Evolutionary conservation across 371 early-diverging fungal species (phyloP), one percentile per base, ranked within the genome.

Genomic region (Conidiobolus incongruus): DNA sequence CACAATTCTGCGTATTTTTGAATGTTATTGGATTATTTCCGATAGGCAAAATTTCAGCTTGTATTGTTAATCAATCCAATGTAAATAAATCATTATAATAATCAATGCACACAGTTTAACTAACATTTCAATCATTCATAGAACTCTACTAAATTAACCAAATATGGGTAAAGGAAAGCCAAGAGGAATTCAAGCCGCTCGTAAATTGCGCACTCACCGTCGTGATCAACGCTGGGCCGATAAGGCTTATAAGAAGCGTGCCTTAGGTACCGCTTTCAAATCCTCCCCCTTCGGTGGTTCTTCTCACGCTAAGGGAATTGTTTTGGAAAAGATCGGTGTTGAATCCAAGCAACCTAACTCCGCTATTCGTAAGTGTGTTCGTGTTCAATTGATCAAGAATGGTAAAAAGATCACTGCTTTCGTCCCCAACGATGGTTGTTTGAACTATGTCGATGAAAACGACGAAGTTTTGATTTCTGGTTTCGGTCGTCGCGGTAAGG

Each of bases 311-410:
- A 97, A 95, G 82, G 99, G 99, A 49, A 99, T 99, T 61, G 99
- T 99, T 47, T 73, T 98, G 44, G 99, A 98, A 76, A 99, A 98
- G 81, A 94, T 96, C 70, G 99, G 99, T 81, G 92, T 99, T 55
- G 99, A 98, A 77, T 96, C 99, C 56, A 99, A 99, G 73, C 99
- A 99, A 76, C 99, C 99, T 58, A 99, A 99, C 91, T 99, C 99
- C 68, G 99, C 99, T 59, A 94, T 99, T 75, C 92, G 99, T 75
- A 99, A 99, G 79, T 96, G 95, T 72, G 97, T 99, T 52, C 90
- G 99, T 81, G 95, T 96, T 52, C 99, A 99, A 72, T 77, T 99
- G 51, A 97, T 98, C 78, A 95, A 95, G 80, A 97, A 97, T 79
- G 95, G 92, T 65, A 99, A 99, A 86, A 99, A 92, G 79, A 80